phyloP scores from a whole-genome alignment of 2,329 filamentous ascomycete species.

The Pseudocercospora pini-densiflorae region DNA sequence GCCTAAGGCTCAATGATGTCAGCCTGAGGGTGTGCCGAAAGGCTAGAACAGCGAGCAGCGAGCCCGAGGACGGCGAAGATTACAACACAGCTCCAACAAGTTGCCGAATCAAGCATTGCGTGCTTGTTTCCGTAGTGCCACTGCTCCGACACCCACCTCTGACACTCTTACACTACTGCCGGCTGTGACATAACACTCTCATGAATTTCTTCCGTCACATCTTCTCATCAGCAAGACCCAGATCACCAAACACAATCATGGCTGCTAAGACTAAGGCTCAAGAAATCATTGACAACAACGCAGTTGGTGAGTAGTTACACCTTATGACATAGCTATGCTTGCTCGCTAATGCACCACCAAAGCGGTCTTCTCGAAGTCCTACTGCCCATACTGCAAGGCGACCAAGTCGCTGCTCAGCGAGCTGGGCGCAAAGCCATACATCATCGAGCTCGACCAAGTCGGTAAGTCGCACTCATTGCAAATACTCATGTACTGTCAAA shows the following conservation, averaged over 20 bases:
- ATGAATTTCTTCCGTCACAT: constrained; percentile 73
- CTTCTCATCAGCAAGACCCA: constrained; percentile 61
- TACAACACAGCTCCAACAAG: background rate
- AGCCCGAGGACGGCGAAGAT: background rate
- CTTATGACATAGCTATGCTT: background rate
- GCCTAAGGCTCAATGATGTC: background rate
- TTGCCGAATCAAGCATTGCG: background rate
- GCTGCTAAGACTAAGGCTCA: constrained; percentile 83
- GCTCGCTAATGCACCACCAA: constrained; percentile 7
- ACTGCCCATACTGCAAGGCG: constrained; percentile 88
- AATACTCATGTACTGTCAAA: no score
- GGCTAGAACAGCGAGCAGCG: background rate
- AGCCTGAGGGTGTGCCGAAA: background rate
- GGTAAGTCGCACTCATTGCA: constrained; percentile 52
- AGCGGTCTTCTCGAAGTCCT: constrained; percentile 97
- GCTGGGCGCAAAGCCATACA: constrained; percentile 71
- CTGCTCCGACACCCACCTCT: background rate
- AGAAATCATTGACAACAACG: constrained; percentile 84
- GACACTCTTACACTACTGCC: background rate
- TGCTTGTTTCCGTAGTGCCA: background rate
- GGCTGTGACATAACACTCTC: constrained; percentile 27
- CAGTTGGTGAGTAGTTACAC: constrained; percentile 64
- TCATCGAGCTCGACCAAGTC: constrained; percentile 83
- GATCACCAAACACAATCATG: constrained; percentile 72
- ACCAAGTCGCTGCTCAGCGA: constrained; percentile 76